Conservation (phyloP, 768 basidiomycete genomes). For the Calocybe gangraenosa region DNA sequence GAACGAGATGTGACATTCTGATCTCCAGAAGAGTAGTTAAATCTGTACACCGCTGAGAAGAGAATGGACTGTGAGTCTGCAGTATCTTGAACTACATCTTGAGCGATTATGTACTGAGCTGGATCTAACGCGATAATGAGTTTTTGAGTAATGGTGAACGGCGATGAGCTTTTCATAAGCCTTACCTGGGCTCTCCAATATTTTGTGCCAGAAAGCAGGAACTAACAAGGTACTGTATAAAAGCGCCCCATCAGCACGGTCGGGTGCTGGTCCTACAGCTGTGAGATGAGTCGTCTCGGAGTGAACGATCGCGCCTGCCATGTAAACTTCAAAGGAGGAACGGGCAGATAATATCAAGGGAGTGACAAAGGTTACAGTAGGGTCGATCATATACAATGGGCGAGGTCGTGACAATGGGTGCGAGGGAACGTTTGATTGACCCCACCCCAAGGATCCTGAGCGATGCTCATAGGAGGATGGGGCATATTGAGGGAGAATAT, state of each 20-base stretch:
- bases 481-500: constrained; percentile 33
- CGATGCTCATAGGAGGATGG: constrained; percentile 1
- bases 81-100: constrained; percentile 48
- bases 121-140: constrained; percentile 42
- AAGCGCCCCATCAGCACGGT: constrained; percentile 25
- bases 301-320: constrained; percentile 44
- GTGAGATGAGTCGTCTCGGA: constrained; percentile 42
- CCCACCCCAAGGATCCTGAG: constrained; percentile 7
- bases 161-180: neutral
- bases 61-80: constrained; percentile 26
- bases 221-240: constrained; percentile 60
- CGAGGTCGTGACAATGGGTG: constrained; percentile 46
- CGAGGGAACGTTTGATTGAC: constrained; percentile 17
- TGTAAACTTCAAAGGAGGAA: constrained; percentile 53
- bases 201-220: constrained; percentile 63
- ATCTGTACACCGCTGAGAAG: constrained; percentile 59
- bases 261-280: constrained; percentile 21
- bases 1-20: too few species aligned
- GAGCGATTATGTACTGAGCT: constrained; percentile 60
- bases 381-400: constrained; percentile 55
- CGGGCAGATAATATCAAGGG: constrained; percentile 42
- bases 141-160: constrained; percentile 3
- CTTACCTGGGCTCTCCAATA: constrained; percentile 54
- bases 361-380: constrained; percentile 61
- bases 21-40: constrained; percentile 45